A percentile compares a stretch with the other conserved stretches of the same genome.
Conservation (phyloP, 164 flowering plant genomes). For the Cinnamomum micranthum region DNA sequence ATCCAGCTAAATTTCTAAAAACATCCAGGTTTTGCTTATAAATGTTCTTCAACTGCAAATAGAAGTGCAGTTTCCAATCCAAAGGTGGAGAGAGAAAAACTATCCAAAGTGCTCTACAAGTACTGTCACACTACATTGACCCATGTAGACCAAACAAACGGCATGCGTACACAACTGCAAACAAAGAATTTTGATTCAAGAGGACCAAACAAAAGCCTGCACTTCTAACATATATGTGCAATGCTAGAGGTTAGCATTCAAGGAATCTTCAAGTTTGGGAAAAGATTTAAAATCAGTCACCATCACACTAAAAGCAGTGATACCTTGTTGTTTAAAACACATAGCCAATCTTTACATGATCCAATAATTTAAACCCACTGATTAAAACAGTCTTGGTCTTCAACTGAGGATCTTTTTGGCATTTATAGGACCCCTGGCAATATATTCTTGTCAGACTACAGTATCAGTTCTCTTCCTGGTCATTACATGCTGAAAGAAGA, state of each 20-base stretch:
- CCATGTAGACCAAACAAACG: not conserved
- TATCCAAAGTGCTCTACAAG: not conserved
- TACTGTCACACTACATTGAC: not conserved
- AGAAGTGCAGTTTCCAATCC: too few relatives aligned
- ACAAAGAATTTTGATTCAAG: not conserved
- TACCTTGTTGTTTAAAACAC: not conserved
- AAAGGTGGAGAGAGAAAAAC: not conserved
- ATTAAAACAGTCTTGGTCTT: not conserved
- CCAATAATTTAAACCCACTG: too few relatives aligned
- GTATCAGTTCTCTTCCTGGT: slow-evolving; percentile 13
- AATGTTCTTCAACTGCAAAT: too few relatives aligned
- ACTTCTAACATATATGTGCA: too few relatives aligned
- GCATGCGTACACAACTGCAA: not conserved
- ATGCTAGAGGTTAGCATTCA: not conserved
- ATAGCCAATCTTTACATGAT: not conserved
- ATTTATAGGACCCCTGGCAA: not conserved
- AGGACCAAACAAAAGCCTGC: not conserved
- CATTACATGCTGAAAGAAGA: slow-evolving; percentile 13
- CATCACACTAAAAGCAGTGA: not conserved
- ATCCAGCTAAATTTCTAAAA: too few relatives aligned
- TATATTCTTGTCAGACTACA: not conserved
- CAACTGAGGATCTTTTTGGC: not conserved
- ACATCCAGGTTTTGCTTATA: too few relatives aligned
- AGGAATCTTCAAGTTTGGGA: not conserved
- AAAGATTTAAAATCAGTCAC: not conserved